Evolutionary conservation across 176 grass and related monocot species (phyloP).

Genomic region (Hordeum marinum): DNA sequence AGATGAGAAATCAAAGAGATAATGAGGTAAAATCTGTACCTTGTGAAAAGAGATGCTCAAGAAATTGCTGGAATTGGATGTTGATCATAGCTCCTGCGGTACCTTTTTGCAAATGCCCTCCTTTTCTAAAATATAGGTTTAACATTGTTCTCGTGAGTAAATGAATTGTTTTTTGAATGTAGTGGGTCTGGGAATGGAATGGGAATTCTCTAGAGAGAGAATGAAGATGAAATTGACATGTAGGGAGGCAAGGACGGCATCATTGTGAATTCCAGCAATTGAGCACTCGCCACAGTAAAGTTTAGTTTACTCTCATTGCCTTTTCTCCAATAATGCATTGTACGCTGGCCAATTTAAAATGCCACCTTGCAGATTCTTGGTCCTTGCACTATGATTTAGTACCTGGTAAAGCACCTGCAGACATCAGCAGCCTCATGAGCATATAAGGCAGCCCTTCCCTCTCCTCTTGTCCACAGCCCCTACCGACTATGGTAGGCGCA

Average conservation of each 20-base stretch:
- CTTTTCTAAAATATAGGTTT: neutral
- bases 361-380: conserved; percentile 23
- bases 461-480: conserved; percentile 14
- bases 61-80: conserved; percentile 6
- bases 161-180: conserved; percentile 23
- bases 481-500: conserved; percentile 31
- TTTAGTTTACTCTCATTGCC: conserved; percentile 26
- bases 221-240: conserved; percentile 37
- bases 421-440: conserved; percentile 11
- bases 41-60: neutral
- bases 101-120: neutral
- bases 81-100: neutral
- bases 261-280: conserved; percentile 43
- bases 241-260: conserved; percentile 2
- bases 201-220: conserved; percentile 34
- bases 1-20: neutral
- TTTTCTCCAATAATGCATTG: conserved; percentile 44
- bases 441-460: conserved; percentile 27
- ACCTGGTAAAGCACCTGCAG: conserved; percentile 23
- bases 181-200: conserved; percentile 16
- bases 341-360: conserved; percentile 25
- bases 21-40: neutral
- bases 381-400: conserved; percentile 17
- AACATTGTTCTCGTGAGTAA: conserved; percentile 17
- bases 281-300: conserved; percentile 35